Percentiles rank a stretch among this genome's conserved stretches.
Evolutionary conservation across 2,329 filamentous ascomycete genomes (phyloP).

Genomic region (Xylariales sp.): DNA sequence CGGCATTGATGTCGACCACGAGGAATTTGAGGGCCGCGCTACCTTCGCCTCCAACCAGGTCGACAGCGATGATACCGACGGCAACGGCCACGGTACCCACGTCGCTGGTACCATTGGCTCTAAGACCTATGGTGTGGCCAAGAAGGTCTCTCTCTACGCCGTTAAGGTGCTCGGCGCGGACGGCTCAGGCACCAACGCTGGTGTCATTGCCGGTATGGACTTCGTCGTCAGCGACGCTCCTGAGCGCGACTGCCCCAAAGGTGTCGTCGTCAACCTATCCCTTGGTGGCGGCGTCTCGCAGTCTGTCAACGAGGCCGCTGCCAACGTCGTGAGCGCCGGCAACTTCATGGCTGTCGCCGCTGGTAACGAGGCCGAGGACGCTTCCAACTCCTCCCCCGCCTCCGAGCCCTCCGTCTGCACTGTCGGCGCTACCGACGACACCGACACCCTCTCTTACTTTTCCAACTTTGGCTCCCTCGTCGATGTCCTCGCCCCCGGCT

Average conservation of each 20-base stretch:
- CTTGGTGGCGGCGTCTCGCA: slow-evolving; percentile 60
- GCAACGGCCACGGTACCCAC: slow-evolving; percentile 60
- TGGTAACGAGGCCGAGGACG: slow-evolving; percentile 60
- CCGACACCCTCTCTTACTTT: slow-evolving; percentile 56
- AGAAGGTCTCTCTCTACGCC: slow-evolving; percentile 56
- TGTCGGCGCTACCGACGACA: slow-evolving; percentile 60
- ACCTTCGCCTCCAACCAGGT: slow-evolving; percentile 48
- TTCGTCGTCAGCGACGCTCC: slow-evolving; percentile 59
- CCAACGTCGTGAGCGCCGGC: slow-evolving; percentile 58
- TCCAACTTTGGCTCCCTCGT: slow-evolving; percentile 62
- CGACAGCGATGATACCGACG: slow-evolving; percentile 50
- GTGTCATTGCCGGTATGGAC: slow-evolving; percentile 48
- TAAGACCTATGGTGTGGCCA: slow-evolving; percentile 59
- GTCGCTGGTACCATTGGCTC: slow-evolving; percentile 51
- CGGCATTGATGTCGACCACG: slow-evolving; percentile 61
- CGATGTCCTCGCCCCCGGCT: slow-evolving; percentile 59
- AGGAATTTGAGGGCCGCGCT: slow-evolving; percentile 58
- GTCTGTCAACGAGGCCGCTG: slow-evolving; percentile 63
- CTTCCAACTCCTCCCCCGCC: slow-evolving; percentile 59
- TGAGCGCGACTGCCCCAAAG: slow-evolving; percentile 52
- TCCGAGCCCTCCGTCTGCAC: slow-evolving; percentile 62
- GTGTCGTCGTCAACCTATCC: slow-evolving; percentile 66
- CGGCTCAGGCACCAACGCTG: slow-evolving; percentile 46
- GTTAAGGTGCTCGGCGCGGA: slow-evolving; percentile 59
- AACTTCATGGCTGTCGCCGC: slow-evolving; percentile 66